Evolutionary conservation across 83 land plant genomes (phyloP), one percentile per base, ranked within the genome.

Genomic region (Thuja plicata): DNA sequence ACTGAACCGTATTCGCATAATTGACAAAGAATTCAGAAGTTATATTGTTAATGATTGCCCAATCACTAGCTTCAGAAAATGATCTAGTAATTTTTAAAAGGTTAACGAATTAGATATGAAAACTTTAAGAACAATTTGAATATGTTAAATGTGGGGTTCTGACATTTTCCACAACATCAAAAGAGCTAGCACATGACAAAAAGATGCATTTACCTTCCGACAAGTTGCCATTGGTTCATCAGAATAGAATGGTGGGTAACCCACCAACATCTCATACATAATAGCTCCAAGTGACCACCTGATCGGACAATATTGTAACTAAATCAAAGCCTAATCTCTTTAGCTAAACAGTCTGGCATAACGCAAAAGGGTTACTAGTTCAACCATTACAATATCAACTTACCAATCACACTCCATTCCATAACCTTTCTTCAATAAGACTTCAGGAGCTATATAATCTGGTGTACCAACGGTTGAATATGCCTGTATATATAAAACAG

Each of bases 241-340:
- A 87, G 98, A 97, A 93, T 95, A 97, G 90, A 97, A 97, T 15
- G 98, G 98, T 62, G 98, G 98, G 92, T 92, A 97, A 78, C 98
- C 98, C n/a, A 97, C 97, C 38, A 97, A 94, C 98, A 97, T 97
- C 90, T 97, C 98, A 93, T 92, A 97, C 98, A 97, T 93, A 81
- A 97, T 97, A 83, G 98, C 98, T 87, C 98, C 98, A 87, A 97
- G 95, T 37, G 98, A 97, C 98, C 98, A 97, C 98, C 98, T 96
- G 84, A 5, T 90, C 15, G 13, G 86, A 90, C 73, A 86, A 66
- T 27, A 8, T 74, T 66, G 35, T 13, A 13, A 77, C 74, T 8
- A 82, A 45, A 17, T 81, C 17, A 83, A 86, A 88, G 10, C 3
- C 16, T 16, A 80, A 41, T 52, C 71, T 81, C 19, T 54, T 35